A percentile compares a stretch with the other conserved stretches of the same genome.
Evolutionary conservation across 73 alveolate genomes (phyloP).

Genomic region (Paramecium biaurelia): DNA sequence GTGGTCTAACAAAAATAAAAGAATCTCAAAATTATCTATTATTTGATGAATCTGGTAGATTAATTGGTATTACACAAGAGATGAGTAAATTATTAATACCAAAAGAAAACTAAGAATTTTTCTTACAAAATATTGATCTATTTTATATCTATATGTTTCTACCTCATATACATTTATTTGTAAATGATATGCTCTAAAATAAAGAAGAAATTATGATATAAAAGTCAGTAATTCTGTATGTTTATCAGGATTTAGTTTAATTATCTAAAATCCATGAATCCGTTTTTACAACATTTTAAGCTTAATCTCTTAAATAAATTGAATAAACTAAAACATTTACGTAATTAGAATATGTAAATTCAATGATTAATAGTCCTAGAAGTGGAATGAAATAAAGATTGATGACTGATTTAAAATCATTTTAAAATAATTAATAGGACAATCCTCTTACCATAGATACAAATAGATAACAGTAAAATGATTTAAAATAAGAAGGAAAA

Average conservation of each 20-base stretch:
- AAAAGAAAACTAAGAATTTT: neutral
- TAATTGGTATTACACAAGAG: neutral
- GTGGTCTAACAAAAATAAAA: neutral
- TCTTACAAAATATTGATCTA: neutral
- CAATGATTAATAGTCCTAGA: neutral
- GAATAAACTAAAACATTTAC: neutral
- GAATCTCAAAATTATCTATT: neutral
- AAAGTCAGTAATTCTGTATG: neutral
- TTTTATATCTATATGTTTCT: neutral
- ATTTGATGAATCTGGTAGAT: neutral
- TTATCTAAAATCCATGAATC: neutral
- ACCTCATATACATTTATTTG: neutral
- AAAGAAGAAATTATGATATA: neutral
- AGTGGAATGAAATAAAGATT: neutral
- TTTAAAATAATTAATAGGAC: neutral
- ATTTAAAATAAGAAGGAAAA: neutral
- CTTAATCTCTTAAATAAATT: neutral
- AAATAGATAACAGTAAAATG: neutral
- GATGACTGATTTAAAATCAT: neutral
- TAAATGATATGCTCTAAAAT: neutral
- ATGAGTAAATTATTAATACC: neutral
- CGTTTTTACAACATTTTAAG: neutral
- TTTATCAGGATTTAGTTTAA: neutral
- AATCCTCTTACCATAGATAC: neutral
- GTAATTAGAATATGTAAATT: neutral